Conservation (phyloP, 306 rosid species). For the Canavalia ensiformis region DNA sequence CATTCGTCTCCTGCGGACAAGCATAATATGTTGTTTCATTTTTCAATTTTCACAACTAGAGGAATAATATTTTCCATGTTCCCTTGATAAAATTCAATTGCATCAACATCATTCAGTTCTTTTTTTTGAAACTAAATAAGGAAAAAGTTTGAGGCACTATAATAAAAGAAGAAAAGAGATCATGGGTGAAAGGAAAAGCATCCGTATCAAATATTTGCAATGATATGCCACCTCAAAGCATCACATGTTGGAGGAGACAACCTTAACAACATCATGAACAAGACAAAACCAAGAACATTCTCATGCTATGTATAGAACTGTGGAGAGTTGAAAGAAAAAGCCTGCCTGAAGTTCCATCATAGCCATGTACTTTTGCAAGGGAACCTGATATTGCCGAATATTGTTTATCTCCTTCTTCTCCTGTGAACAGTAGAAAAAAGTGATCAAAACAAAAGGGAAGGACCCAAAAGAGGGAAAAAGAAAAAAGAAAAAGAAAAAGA, state of each 20-base stretch:
- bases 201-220: not conserved
- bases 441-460: not conserved
- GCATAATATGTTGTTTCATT: not conserved
- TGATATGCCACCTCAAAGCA: not conserved
- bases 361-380: conserved; percentile 75
- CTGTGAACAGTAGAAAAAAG: conserved; percentile 50
- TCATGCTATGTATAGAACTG: not conserved
- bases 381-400: conserved; percentile 74
- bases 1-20: conserved; percentile 10
- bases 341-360: conserved; percentile 90
- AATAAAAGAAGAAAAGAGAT: not conserved
- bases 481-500: not conserved
- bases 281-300: conserved; percentile 6
- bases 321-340: not conserved
- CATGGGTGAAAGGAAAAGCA: not conserved
- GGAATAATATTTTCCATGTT: not conserved
- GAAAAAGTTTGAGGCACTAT: not conserved
- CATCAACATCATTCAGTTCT: not conserved
- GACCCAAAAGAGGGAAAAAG: not conserved
- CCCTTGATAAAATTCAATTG: not conserved
- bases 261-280: conserved; percentile 13
- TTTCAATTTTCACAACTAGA: conserved; percentile 4
- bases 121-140: not conserved
- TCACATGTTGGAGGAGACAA: not conserved
- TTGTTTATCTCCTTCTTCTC: conserved; percentile 67